Evolutionary conservation across 306 rosid species (phyloP).

Genomic region (Rosa rugosa): DNA sequence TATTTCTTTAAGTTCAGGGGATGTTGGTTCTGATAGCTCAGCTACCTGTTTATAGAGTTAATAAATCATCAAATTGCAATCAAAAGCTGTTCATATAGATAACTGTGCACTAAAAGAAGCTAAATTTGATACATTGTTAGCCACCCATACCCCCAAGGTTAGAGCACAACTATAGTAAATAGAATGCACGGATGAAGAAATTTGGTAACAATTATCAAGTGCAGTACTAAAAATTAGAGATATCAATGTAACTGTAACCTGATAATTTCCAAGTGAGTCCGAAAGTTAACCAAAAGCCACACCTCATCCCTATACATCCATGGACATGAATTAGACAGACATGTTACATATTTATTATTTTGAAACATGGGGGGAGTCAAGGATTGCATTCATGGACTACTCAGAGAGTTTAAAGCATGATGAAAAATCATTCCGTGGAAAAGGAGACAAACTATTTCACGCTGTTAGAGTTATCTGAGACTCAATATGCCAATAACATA

Average conservation of each 20-base stretch:
- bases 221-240: neutral
- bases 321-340: constrained; percentile 29
- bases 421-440: neutral
- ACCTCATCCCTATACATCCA: constrained; percentile 41
- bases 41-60: constrained; percentile 60
- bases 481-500: neutral
- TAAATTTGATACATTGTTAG: neutral
- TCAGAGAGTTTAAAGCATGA: constrained; percentile 7
- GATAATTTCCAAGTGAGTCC: constrained; percentile 33
- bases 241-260: constrained; percentile 18
- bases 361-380: neutral
- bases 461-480: neutral
- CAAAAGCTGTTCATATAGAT: neutral
- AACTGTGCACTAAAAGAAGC: neutral
- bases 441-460: neutral
- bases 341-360: neutral
- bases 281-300: constrained; percentile 36
- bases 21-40: constrained; percentile 83
- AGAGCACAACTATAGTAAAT: constrained; percentile 4
- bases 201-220: neutral
- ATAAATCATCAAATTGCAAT: constrained; percentile 14
- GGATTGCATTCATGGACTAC: constrained; percentile 1
- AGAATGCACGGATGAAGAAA: neutral
- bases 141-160: neutral
- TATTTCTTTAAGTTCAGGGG: constrained; percentile 74